Conservation (phyloP, 768 basidiomycete genomes). For the Xerocomellus dryophilus region DNA sequence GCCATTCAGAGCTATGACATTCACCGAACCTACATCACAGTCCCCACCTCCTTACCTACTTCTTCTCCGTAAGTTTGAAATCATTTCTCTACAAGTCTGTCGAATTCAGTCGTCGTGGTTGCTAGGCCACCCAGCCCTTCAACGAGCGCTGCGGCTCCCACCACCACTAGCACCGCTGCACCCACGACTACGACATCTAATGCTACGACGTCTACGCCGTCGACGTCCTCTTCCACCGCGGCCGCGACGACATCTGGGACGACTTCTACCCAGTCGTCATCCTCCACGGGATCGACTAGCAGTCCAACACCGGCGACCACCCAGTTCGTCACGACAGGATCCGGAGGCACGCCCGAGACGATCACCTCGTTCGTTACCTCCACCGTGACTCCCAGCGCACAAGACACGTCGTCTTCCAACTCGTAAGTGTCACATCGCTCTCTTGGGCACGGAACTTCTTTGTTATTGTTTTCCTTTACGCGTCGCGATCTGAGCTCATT, state of each 20-base stretch:
- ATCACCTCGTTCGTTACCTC: conserved; percentile 8
- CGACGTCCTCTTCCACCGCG: not conserved
- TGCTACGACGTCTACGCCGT: not conserved
- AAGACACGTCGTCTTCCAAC: conserved; percentile 7
- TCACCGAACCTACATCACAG: not conserved
- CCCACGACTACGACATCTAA: conserved; percentile 3
- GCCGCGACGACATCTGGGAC: not conserved
- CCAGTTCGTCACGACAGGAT: conserved; percentile 7
- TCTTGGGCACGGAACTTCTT: not conserved
- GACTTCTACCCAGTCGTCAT: conserved; percentile 1
- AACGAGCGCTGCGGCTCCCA: not conserved
- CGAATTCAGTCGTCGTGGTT: not conserved
- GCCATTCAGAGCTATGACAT: not conserved
- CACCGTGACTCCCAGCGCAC: not conserved
- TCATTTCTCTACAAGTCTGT: not conserved
- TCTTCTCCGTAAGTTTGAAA: conserved; percentile 5
- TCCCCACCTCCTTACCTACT: fast-evolving
- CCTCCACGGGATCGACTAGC: not conserved
- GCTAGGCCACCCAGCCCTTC: conserved; percentile 1
- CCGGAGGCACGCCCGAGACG: conserved; percentile 1
- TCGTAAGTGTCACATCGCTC: conserved; percentile 22
- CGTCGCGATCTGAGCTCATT: conserved; percentile 2
- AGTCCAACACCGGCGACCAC: not conserved
- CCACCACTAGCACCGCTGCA: not conserved
- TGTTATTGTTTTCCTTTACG: not conserved